Conservation (phyloP, 2,329 filamentous ascomycete genomes). For the Mycosphaerella sp. region DNA sequence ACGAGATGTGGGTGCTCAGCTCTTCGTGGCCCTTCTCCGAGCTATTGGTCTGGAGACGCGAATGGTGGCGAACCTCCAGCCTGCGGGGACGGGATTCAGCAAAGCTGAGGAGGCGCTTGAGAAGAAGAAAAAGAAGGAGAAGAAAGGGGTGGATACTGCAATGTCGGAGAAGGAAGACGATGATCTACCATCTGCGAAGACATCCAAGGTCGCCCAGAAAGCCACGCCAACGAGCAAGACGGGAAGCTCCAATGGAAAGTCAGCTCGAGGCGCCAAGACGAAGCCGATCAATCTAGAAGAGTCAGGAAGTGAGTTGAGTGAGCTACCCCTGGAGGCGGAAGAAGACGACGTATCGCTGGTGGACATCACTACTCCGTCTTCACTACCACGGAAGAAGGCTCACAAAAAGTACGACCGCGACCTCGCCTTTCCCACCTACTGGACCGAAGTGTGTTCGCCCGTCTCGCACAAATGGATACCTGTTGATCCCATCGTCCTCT, state of each 20-base stretch:
- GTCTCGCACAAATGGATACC: conserved; percentile 71
- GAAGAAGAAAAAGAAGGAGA: conserved; percentile 40
- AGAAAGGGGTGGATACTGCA: conserved; percentile 20
- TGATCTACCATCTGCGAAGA: conserved; percentile 8
- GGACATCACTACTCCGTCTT: conserved; percentile 47
- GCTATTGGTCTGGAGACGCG: conserved; percentile 75
- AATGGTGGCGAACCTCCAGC: conserved; percentile 77
- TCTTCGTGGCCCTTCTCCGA: conserved; percentile 80
- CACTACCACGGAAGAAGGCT: conserved; percentile 36
- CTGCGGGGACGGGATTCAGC: conserved; percentile 83
- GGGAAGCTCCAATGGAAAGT: conserved; percentile 24
- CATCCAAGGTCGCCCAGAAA: conserved; percentile 18
- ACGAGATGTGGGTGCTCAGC: conserved; percentile 77
- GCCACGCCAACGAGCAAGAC: conserved; percentile 10
- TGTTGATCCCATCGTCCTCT: conserved; percentile 66
- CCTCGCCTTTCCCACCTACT: conserved; percentile 80
- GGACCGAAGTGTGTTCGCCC: conserved; percentile 83
- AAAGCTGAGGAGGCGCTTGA: conserved; percentile 71
- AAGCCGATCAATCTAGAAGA: conserved; percentile 43
- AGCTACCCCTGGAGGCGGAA: conserved; percentile 39
- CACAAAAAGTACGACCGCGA: conserved; percentile 62
- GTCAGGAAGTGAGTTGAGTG: conserved; percentile 43
- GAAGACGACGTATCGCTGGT: conserved; percentile 56
- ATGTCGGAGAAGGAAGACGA: conserved; percentile 8
- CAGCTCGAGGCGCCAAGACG: conserved; percentile 30